Base-by-base conservation (phyloP, 1,284 basidiomycete genomes). In the Coniophora puteana region DNA sequence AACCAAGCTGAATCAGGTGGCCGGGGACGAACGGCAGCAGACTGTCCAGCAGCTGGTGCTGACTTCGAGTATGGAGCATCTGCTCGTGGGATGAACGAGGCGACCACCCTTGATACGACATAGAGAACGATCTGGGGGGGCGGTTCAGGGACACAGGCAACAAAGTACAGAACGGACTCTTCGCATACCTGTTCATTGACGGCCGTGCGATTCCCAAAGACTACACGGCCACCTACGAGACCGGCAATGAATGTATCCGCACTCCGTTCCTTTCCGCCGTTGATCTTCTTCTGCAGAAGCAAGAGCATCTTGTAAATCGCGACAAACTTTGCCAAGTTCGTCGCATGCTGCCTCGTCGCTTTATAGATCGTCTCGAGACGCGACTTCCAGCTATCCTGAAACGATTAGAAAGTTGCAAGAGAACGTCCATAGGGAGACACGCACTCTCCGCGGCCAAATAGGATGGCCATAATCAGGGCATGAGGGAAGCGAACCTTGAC, bases 401-500 rank as follows among this genome's bases (percentile, higher is more conserved):
- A 41, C 5, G 17, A 41, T 27, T 32, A 18, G n/a, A 8, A 38
- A 29, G 10, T 8, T 16, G 20, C 8, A 40, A 17, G 46, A 13
- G 25, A 40, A 14, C 16, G 12, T 24, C 13, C 4, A 21, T 35
- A 36, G 18, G 14, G 16, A 38, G 27, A 36, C 1, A 79, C 88
- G 62, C 51, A 92, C 87, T 89, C 80, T 71, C 89, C 89, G 45
- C 86, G 80, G 22, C 88, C 87, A 58, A 99, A 99, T 21, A 99
- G 72, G 46, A 97, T 79, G n/a, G 93, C 88, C 95, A 99, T 99
- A 43, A 99, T 87, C 20, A 99, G 71, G 3, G 96, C 95, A 76
- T 99, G 96, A n/a, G 96, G 96, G 59, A 96, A 96, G 33, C 91
- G 74, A 53, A 98, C 90, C 73, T 98, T 97, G 56, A 88, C 86